Conservation (phyloP, 2,329 filamentous ascomycete genomes). For the Acrocalymma vagum region DNA sequence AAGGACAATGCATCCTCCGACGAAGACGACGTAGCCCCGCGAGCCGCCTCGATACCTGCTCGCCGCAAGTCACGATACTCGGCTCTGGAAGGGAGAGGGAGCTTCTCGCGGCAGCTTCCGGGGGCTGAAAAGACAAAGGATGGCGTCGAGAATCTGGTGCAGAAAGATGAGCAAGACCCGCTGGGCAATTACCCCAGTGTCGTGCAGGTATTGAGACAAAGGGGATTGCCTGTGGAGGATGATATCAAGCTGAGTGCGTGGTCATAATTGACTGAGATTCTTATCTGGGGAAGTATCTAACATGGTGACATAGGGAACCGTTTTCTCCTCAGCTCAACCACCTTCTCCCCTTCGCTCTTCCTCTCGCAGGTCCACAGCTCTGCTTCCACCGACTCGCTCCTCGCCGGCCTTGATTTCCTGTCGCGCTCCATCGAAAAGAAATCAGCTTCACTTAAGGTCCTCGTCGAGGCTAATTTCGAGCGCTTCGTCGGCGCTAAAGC, state of each 20-base stretch:
- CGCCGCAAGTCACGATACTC: constrained; percentile 81
- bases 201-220: constrained; percentile 76
- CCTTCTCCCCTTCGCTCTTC: constrained; percentile 91
- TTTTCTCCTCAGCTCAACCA: constrained; percentile 94
- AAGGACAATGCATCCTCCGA: constrained; percentile 73
- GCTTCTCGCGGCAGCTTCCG: constrained; percentile 72
- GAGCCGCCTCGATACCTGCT: constrained; percentile 29
- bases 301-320: constrained; percentile 72
- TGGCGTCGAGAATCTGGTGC: constrained; percentile 79
- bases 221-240: constrained; percentile 84
- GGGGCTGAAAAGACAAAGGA: constrained; percentile 74
- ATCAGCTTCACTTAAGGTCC: constrained; percentile 91
- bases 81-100: constrained; percentile 79
- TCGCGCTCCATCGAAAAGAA: constrained; percentile 96
- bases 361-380: constrained; percentile 89
- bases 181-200: constrained; percentile 90
- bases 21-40: constrained; percentile 31
- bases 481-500: constrained; percentile 97
- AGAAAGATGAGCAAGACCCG: constrained; percentile 92
- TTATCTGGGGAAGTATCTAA: constrained; percentile 14
- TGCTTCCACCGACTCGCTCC: constrained; percentile 81
- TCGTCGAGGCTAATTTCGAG: constrained; percentile 98
- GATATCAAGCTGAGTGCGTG: constrained; percentile 77
- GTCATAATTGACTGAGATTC: not conserved
- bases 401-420: constrained; percentile 84